Conservation (phyloP, 768 basidiomycete genomes). For the Suillus fuscotomentosus region DNA sequence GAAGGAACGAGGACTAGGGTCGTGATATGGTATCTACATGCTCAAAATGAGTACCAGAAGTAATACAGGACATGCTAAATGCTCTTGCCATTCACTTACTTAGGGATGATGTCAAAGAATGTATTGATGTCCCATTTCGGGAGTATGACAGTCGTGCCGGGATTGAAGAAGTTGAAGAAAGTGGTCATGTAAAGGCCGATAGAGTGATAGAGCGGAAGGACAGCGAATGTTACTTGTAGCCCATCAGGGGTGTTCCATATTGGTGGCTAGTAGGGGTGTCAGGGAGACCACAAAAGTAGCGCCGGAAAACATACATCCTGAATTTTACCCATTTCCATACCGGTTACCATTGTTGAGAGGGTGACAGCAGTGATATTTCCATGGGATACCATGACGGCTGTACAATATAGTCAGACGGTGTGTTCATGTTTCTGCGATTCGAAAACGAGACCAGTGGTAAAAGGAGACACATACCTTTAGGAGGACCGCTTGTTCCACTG, state of each 20-base stretch:
- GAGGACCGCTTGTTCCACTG: slow-evolving; percentile 66
- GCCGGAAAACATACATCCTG: slow-evolving; percentile 42
- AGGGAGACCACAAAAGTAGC: slow-evolving; percentile 44
- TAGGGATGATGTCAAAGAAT: slow-evolving; percentile 48
- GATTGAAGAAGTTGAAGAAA: slow-evolving; percentile 43
- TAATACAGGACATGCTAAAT: neutral
- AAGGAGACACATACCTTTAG: slow-evolving; percentile 47
- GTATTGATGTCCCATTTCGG: slow-evolving; percentile 52
- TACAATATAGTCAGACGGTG: neutral
- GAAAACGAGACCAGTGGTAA: neutral
- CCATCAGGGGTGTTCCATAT: slow-evolving; percentile 36
- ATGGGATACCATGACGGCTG: slow-evolving; percentile 66
- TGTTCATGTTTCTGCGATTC: neutral
- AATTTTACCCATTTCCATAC: slow-evolving; percentile 26
- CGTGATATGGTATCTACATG: slow-evolving; percentile 48
- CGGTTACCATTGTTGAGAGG: slow-evolving; percentile 31
- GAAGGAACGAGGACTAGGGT: slow-evolving; percentile 51
- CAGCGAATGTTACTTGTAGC: slow-evolving; percentile 44
- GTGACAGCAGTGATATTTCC: slow-evolving; percentile 47
- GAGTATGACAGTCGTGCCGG: slow-evolving; percentile 46
- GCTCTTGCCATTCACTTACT: slow-evolving; percentile 34
- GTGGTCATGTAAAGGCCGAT: slow-evolving; percentile 51
- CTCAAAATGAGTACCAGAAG: neutral
- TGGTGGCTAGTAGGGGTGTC: slow-evolving; percentile 39
- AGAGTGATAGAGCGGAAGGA: slow-evolving; percentile 61